Percentiles rank a stretch among this genome's conserved stretches.
Conservation (phyloP, 1,284 basidiomycete genomes). For the Trichosporon sp. region DNA sequence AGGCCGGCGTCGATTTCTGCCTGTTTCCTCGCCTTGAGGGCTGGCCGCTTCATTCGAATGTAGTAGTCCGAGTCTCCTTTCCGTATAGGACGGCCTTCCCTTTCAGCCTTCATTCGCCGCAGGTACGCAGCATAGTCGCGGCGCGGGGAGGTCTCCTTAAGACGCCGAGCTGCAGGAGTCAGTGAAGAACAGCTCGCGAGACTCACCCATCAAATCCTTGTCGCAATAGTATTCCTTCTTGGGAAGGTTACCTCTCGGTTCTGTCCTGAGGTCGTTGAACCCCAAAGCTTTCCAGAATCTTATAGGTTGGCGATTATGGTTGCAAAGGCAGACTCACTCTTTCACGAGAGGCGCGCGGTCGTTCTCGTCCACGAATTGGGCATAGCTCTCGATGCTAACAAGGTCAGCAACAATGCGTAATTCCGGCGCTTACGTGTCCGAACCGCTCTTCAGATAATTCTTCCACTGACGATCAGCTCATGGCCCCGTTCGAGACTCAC, state of each 20-base stretch:
- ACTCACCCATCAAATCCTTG: constrained; percentile 36
- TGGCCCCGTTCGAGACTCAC: constrained; percentile 23
- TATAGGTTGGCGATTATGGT: neutral
- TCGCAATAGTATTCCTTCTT: constrained; percentile 33
- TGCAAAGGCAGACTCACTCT: constrained; percentile 27
- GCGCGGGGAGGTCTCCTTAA: constrained; percentile 25
- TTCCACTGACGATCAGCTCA: constrained; percentile 35
- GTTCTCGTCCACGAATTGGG: constrained; percentile 20
- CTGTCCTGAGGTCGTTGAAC: constrained; percentile 26
- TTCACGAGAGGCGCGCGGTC: constrained; percentile 26
- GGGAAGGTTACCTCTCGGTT: constrained; percentile 31
- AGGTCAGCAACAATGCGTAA: neutral
- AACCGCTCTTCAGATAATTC: constrained; percentile 41
- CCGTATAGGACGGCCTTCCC: constrained; percentile 24
- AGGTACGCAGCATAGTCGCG: constrained; percentile 35
- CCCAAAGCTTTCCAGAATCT: constrained; percentile 41
- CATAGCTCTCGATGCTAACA: constrained; percentile 27
- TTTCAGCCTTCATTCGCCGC: constrained; percentile 36
- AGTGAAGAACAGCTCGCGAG: too few relatives aligned
- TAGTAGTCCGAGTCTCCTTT: constrained; percentile 46
- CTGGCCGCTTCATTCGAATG: constrained; percentile 27
- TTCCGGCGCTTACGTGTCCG: constrained; percentile 36
- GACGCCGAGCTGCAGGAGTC: neutral
- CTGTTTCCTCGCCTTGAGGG: constrained; percentile 19
- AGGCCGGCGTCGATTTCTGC: constrained; percentile 2